Evolutionary conservation across 192 early-diverging fungal genomes (phyloP), one percentile per base, ranked within the genome.

Genomic region (Spizellomyces punctatus): DNA sequence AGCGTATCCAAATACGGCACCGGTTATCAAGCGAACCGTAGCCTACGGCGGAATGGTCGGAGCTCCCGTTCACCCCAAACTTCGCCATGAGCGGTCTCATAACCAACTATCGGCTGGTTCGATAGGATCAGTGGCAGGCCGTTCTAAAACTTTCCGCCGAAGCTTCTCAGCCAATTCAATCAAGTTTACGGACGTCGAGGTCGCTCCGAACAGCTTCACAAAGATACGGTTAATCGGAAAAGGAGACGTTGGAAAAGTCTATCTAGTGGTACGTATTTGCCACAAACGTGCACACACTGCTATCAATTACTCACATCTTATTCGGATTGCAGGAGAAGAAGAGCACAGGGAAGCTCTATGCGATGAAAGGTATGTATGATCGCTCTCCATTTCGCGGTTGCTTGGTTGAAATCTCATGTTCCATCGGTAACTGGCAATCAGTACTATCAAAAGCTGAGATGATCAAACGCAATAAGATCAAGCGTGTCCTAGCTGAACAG

Each of bases 401-500:
- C 41, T 1, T 12, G 0, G 8, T 67, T 61, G 1, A 22, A 43
- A 7, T 19, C 10, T 43, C 9, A 19, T 19, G 19, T 61, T 36
- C 14, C 22, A 22, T 61, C 4, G 22, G 6, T 42, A 42, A n/a
- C 46, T 36, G 27, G 27, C 27, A 36, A 36, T 36, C 27, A 36
- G 92, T 95, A 0, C 77, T 95, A 67, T 92, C 91, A 27, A 99
- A 99, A 83, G 81, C 86, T 59, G 98, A 98, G 78, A 99, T 99
- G 96, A 90, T 99, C 65, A 95, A 94, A 68, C 89, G 96, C 47
- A 96, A 98, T 82, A 99, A 99, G 83, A 93, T 99, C 76, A 96
- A 98, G 74, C 89, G 97, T 27, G 96, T 96, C 41, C 83, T 99
- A 57, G 94, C 97, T 6, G 97, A 98, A 78, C 97, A 99, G 76